phyloP scores from a whole-genome alignment of 257 asterid species.

The Eustoma russellianum region DNA sequence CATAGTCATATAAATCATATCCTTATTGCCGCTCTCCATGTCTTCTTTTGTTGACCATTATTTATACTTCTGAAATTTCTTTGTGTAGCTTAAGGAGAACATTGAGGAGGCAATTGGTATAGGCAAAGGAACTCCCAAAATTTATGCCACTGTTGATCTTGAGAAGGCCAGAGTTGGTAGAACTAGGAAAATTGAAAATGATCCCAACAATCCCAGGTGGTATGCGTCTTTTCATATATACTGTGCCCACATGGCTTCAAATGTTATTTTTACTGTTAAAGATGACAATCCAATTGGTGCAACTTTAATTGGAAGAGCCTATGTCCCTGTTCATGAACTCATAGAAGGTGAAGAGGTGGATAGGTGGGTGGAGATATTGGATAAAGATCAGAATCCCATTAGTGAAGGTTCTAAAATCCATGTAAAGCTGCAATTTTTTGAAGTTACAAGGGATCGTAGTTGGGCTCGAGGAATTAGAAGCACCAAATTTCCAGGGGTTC shows the following conservation, averaged over 20 bases:
- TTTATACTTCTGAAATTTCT: constrained; percentile 12
- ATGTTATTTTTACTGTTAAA: constrained; percentile 74
- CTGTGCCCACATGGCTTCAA: constrained; percentile 72
- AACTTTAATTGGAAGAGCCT: constrained; percentile 86
- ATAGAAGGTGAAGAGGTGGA: constrained; percentile 82
- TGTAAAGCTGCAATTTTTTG: constrained; percentile 65
- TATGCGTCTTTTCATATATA: constrained; percentile 76
- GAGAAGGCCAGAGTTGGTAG: constrained; percentile 91
- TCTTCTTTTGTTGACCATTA: neutral
- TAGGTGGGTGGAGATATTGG: constrained; percentile 77
- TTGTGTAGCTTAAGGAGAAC: constrained; percentile 44
- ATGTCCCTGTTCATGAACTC: constrained; percentile 59
- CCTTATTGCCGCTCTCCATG: neutral
- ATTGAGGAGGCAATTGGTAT: constrained; percentile 74
- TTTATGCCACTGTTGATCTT: constrained; percentile 71
- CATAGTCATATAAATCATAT: neutral
- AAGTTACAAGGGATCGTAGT: constrained; percentile 49
- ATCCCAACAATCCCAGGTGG: constrained; percentile 74
- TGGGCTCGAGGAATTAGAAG: constrained; percentile 65
- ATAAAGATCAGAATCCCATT: constrained; percentile 59
- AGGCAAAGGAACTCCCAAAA: constrained; percentile 69
- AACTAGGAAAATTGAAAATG: constrained; percentile 56
- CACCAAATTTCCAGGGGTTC: constrained; percentile 67
- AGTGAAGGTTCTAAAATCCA: constrained; percentile 68
- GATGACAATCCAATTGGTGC: constrained; percentile 90